Base-by-base conservation (phyloP, 306 rosid species). In the Malus fusca region DNA sequence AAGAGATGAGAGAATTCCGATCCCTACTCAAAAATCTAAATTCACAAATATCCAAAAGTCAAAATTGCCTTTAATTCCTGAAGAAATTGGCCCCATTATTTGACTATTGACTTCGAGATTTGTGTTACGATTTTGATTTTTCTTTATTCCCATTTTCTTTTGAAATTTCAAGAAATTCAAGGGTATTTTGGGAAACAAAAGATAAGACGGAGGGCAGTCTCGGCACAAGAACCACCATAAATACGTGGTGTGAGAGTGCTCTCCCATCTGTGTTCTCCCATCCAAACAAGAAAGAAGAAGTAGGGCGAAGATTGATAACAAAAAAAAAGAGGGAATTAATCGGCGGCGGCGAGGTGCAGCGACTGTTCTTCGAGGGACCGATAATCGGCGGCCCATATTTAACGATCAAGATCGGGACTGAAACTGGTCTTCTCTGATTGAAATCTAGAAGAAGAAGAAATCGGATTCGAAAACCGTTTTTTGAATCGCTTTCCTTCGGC, bases 211-310 rank as follows among this genome's bases (percentile, higher is more conserved):
- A 63, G 84, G 80, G 80, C 3, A 70, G 46, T 71, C 9, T 70
- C 37, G 84, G 80, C 11, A 80, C 5, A 19, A 5, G 7, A 2
- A 1, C 17, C 21, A 3, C 68, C 46, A 69, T 80, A 75, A 80
- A 80, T 70, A 70, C 74, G 84, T 75, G 84, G 84, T 40, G 56
- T 28, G 78, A 40, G 80, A 35, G 63, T 35, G 40, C 60, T 46
- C 14, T 22, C 63, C 63, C 44, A 72, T 75, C 84, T 19, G 42
- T 26, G 63, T 35, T 46, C 14, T 30, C 69, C 63, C 44, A 72
- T 75, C 84, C 77, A 80, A 75, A 80, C 80, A 73, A 68, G 75
- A n/a, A 9, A 59, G 69, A 48, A 68, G 73, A 37, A 53, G 43
- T 58, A 55, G 72, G 71, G 66, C 42, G 72, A 62, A 52, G 48